phyloP scores from a whole-genome alignment of 306 rosid species.

The Trichosanthes cucumerina region DNA sequence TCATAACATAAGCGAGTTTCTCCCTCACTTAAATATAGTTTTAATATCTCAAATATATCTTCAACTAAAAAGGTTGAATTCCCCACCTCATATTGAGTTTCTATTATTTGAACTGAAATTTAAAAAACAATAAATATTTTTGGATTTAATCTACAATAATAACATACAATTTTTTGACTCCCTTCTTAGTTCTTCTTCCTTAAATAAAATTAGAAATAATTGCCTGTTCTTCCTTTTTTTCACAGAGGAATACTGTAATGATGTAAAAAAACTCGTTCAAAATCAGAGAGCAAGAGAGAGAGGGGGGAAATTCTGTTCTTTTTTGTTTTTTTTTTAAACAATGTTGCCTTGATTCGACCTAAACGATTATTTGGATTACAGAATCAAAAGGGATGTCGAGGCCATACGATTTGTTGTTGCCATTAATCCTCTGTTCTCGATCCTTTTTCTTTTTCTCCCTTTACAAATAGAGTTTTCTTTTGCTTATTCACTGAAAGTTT shows the following conservation, averaged over 20 bases:
- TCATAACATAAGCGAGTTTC: too few species aligned
- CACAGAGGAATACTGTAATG: neutral
- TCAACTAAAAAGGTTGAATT: too few species aligned
- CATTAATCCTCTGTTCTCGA: neutral
- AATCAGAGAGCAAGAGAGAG: neutral
- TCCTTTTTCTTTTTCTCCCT: neutral
- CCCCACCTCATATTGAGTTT: too few species aligned
- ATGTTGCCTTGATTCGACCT: neutral
- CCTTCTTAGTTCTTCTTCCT: neutral
- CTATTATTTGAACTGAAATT: too few species aligned
- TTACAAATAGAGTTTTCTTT: neutral
- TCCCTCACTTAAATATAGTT: too few species aligned
- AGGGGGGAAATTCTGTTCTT: neutral
- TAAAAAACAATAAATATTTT: too few species aligned
- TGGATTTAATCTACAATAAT: too few species aligned
- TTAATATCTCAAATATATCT: too few species aligned
- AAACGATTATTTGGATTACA: neutral
- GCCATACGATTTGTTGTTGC: neutral
- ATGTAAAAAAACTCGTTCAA: neutral
- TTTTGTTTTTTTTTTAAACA: neutral
- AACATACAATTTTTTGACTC: too few species aligned
- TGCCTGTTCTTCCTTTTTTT: neutral
- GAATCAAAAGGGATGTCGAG: neutral
- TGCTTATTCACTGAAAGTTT: neutral
- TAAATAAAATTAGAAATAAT: neutral